phyloP scores from a whole-genome alignment of 1,284 basidiomycete species.

The Melanopsichium pennsylvanicum region DNA sequence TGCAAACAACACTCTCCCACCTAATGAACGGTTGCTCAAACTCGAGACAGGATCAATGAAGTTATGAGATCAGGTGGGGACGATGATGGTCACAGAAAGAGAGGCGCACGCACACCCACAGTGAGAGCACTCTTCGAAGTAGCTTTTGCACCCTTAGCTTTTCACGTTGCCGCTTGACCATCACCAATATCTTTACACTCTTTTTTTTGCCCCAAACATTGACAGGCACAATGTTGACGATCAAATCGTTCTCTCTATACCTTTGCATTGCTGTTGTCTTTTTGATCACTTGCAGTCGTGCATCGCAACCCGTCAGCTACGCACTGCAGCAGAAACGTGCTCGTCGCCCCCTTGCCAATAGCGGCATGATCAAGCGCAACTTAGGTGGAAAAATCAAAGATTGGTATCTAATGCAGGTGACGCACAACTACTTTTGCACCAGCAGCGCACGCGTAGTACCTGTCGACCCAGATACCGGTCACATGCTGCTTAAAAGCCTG shows the following conservation, averaged over 20 bases:
- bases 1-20: too few species aligned
- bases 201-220: background rate
- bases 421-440: slow-evolving; percentile 41
- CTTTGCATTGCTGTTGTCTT: too few species aligned
- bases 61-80: too few species aligned
- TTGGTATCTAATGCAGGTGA: slow-evolving; percentile 20
- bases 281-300: background rate
- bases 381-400: slow-evolving; percentile 33
- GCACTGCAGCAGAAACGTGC: too few species aligned
- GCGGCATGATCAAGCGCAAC: slow-evolving; percentile 18
- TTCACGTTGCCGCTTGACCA: too few species aligned
- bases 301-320: too few species aligned
- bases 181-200: background rate
- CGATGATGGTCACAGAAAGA: background rate
- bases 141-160: too few species aligned
- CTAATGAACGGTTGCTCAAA: too few species aligned
- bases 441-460: slow-evolving; percentile 23
- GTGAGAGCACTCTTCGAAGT: too few species aligned
- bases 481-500: slow-evolving; percentile 26
- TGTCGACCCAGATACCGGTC: slow-evolving; percentile 35
- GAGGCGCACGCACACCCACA: too few species aligned
- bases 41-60: too few species aligned
- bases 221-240: background rate
- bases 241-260: background rate
- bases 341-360: background rate